Percentiles rank a stretch among this genome's conserved stretches.
phyloP scores from a whole-genome alignment of 139 green algal genomes.

The Picochlorum costavermella region DNA sequence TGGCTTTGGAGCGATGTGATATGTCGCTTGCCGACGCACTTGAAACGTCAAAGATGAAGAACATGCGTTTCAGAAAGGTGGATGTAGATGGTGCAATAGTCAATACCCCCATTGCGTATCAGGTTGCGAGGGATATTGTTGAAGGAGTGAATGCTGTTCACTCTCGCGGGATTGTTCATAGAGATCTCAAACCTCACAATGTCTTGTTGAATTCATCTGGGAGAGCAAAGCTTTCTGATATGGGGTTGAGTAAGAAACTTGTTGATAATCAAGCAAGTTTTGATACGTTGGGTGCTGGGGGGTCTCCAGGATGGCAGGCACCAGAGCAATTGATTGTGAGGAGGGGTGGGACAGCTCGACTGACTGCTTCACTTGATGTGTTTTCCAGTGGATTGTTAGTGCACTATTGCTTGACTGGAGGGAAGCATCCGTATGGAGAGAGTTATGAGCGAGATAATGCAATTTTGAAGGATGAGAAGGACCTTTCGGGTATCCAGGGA shows the following conservation, averaged over 20 bases:
- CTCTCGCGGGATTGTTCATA: constrained; percentile 74
- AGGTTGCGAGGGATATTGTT: constrained; percentile 47
- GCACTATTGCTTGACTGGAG: constrained; percentile 76
- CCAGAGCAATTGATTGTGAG: constrained; percentile 78
- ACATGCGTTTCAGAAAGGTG: background rate
- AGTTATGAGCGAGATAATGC: constrained; percentile 78
- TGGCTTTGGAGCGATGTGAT: constrained; percentile 88
- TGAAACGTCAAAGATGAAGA: too few relatives aligned
- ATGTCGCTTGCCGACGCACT: constrained; percentile 43
- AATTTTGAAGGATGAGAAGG: constrained; percentile 42
- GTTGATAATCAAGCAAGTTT: constrained; percentile 73
- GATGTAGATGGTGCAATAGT: background rate
- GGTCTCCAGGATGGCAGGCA: constrained; percentile 93
- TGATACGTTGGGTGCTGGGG: constrained; percentile 61
- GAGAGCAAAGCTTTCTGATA: constrained; percentile 90
- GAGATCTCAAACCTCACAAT: constrained; percentile 89
- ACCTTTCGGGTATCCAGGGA: constrained; percentile 15
- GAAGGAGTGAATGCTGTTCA: constrained; percentile 77
- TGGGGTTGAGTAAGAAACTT: constrained; percentile 90
- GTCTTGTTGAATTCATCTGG: constrained; percentile 74
- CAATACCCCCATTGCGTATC: constrained; percentile 30
- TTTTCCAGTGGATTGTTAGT: constrained; percentile 91
- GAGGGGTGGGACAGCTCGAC: constrained; percentile 23
- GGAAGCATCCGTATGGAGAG: constrained; percentile 85
- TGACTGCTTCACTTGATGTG: constrained; percentile 70